These are phyloP conservation scores for Sonneratia caseolaris DNA, from an alignment of 345 rosid species.

Conservation along the genomic window DNA sequence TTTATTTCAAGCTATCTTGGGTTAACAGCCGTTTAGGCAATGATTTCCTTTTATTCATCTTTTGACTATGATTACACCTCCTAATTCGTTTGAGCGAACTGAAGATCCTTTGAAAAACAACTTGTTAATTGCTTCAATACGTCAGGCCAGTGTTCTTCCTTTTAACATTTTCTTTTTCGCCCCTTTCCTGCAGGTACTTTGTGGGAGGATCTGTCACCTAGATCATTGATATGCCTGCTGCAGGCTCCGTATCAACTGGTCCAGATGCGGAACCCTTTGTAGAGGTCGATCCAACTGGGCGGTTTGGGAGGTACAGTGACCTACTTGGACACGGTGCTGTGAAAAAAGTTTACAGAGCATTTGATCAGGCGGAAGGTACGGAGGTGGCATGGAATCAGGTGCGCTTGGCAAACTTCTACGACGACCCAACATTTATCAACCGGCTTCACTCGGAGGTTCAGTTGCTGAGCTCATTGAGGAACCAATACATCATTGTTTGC, in stretches of 20 bases:
- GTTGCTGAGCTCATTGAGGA: conserved; percentile 47
- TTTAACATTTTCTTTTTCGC: neutral
- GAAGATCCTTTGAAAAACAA: neutral
- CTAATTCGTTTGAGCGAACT: neutral
- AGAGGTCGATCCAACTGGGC: conserved; percentile 56
- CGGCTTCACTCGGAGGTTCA: conserved; percentile 54
- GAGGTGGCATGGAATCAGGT: conserved; percentile 82
- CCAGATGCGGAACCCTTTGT: conserved; percentile 41
- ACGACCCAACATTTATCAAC: conserved; percentile 38
- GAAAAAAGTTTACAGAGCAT: conserved; percentile 66
- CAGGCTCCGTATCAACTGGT: conserved; percentile 21
- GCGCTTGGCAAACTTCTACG: conserved; percentile 34
- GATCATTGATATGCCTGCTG: conserved; percentile 43
- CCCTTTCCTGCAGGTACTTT: neutral
- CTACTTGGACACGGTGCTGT: conserved; percentile 56
- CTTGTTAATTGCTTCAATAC: neutral
- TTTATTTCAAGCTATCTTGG: neutral
- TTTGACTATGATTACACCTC: no score
- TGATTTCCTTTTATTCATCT: no score
- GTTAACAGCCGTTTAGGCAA: no score
- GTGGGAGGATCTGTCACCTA: neutral
- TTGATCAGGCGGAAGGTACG: conserved; percentile 65
- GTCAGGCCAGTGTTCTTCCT: neutral
- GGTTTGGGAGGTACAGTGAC: conserved; percentile 49
- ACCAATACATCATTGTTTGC: conserved; percentile 51